These are phyloP conservation scores for Colletotrichum spinosum DNA, from an alignment of 2,329 filamentous ascomycete species.

Conservation along the genomic window DNA sequence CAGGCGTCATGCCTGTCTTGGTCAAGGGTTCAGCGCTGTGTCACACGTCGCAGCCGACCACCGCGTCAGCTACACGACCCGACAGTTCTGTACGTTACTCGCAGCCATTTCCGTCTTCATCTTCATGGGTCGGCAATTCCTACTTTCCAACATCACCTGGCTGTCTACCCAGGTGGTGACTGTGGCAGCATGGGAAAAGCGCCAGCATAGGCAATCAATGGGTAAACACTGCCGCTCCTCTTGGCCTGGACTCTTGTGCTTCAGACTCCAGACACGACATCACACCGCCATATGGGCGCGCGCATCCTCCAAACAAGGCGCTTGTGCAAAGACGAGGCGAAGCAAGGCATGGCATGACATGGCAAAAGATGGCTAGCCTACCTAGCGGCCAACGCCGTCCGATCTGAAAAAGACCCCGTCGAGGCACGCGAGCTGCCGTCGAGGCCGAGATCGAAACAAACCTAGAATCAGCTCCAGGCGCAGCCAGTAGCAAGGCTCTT, in stretches of 20 bases:
- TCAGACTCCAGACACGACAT: slow-evolving; percentile 18
- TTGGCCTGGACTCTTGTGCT: slow-evolving; percentile 7
- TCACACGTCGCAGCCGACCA: slow-evolving; percentile 22
- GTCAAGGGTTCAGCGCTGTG: slow-evolving; percentile 9
- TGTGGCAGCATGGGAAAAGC: too few species aligned
- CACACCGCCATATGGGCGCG: slow-evolving; percentile 28
- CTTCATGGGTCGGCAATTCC: slow-evolving; percentile 6
- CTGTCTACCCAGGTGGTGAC: too few species aligned
- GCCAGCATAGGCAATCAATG: not conserved
- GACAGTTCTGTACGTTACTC: too few species aligned
- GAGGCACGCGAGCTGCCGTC: slow-evolving; percentile 29
- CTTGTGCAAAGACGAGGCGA: slow-evolving; percentile 10
- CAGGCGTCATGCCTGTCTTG: slow-evolving; percentile 21
- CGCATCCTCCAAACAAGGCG: slow-evolving; percentile 16
- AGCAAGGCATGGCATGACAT: not conserved
- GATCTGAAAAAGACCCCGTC: slow-evolving; percentile 20
- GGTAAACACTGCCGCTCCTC: not conserved
- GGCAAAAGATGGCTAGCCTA: not conserved
- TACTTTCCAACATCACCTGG: not conserved
- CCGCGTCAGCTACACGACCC: slow-evolving; percentile 7
- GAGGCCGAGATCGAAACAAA: slow-evolving; percentile 34
- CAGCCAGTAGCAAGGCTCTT: slow-evolving; percentile 27
- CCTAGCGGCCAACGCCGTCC: slow-evolving; percentile 24
- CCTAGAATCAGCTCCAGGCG: slow-evolving; percentile 30
- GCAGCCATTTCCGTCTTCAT: not conserved